These are phyloP conservation scores for Lathyrus tuberosus DNA, from an alignment of 306 rosid species.

Conservation along the genomic window DNA sequence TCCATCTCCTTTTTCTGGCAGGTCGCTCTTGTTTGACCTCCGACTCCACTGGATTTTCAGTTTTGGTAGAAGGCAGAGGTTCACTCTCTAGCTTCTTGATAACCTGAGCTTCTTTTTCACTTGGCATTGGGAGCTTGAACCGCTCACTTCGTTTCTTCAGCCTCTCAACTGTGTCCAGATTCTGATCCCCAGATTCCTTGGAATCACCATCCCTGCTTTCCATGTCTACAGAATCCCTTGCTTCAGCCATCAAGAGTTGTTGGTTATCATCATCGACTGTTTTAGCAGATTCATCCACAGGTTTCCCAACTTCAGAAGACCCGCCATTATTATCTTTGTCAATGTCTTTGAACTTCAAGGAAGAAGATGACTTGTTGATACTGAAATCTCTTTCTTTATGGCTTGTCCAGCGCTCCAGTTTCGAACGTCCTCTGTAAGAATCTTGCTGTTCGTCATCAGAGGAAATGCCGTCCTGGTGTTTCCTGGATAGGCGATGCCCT, in stretches of 20 bases:
- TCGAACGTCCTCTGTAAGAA: conserved; percentile 80
- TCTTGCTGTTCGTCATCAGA: conserved; percentile 82
- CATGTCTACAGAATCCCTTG: conserved; percentile 64
- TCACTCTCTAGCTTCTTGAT: conserved; percentile 79
- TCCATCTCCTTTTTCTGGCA: conserved; percentile 95
- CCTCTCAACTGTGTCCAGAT: conserved; percentile 94
- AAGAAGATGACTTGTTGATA: conserved; percentile 64
- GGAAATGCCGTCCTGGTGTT: conserved; percentile 61
- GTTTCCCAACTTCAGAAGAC: conserved; percentile 62
- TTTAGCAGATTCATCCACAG: conserved; percentile 59
- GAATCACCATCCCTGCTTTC: conserved; percentile 63
- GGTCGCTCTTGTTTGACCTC: conserved; percentile 93
- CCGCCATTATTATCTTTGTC: conserved; percentile 58
- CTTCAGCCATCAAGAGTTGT: conserved; percentile 51
- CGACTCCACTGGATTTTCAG: conserved; percentile 63
- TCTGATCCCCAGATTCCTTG: conserved; percentile 66
- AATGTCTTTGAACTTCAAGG: conserved; percentile 56
- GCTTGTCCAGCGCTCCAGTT: conserved; percentile 99
- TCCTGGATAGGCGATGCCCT: conserved; percentile 59
- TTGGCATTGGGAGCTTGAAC: conserved; percentile 97
- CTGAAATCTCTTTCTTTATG: conserved; percentile 80
- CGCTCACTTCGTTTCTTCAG: conserved; percentile 97
- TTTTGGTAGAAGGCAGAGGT: conserved; percentile 65
- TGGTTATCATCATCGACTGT: conserved; percentile 55
- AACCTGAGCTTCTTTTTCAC: conserved; percentile 72